These are phyloP conservation scores for Linnemannia hyalina DNA, from an alignment of 192 early-diverging fungal species.

Conservation along the genomic window DNA sequence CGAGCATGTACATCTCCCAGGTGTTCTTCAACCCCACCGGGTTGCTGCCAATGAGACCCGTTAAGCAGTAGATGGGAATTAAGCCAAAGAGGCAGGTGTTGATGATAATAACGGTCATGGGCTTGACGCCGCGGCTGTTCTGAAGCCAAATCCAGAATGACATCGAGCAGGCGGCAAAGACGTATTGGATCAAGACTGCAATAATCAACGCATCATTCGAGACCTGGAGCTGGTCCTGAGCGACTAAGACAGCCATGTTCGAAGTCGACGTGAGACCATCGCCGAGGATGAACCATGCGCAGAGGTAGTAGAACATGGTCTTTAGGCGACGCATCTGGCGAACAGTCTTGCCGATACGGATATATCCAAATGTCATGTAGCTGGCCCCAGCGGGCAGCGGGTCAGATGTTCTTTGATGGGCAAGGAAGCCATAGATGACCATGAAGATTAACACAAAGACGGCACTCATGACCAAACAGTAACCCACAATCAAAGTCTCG, in stretches of 20 bases:
- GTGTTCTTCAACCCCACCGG: constrained; percentile 64
- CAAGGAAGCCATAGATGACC: constrained; percentile 24
- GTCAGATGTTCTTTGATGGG: constrained; percentile 55
- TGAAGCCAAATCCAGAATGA: constrained; percentile 70
- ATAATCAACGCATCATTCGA: constrained; percentile 59
- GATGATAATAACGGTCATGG: constrained; percentile 67
- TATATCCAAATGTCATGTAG: constrained; percentile 54
- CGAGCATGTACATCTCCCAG: constrained; percentile 71
- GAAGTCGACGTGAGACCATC: constrained; percentile 71
- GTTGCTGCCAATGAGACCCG: constrained; percentile 63
- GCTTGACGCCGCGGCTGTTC: constrained; percentile 56
- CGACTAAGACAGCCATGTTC: constrained; percentile 68
- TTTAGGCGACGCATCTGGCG: constrained; percentile 62
- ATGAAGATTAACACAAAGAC: constrained; percentile 36
- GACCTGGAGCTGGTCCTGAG: constrained; percentile 61
- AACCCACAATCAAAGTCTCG: constrained; percentile 19
- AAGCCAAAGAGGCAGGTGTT: constrained; percentile 62
- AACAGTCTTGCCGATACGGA: constrained; percentile 44
- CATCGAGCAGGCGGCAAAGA: constrained; percentile 65
- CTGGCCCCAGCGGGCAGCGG: constrained; percentile 59
- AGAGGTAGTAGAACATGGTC: constrained; percentile 70
- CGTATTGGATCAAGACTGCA: constrained; percentile 68
- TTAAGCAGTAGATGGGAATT: constrained; percentile 70
- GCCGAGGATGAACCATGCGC: constrained; percentile 78
- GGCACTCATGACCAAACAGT: constrained; percentile 32